Evolutionary conservation across 2,329 filamentous ascomycete genomes (phyloP).

Genomic region (Dactylellina leptospora): DNA sequence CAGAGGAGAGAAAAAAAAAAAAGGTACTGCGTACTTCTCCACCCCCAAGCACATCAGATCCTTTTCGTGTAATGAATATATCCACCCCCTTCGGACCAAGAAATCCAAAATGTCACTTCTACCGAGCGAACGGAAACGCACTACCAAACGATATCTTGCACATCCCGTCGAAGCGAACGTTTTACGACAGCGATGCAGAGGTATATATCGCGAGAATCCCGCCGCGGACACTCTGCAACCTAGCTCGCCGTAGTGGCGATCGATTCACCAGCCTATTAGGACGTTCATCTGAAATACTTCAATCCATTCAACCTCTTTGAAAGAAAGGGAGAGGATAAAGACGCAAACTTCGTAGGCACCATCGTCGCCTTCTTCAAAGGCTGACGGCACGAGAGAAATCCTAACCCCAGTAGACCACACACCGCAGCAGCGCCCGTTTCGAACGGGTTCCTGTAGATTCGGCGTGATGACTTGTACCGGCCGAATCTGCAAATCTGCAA

Average conservation of each 20-base stretch:
- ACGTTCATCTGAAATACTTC: too few species aligned
- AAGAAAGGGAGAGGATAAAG: too few species aligned
- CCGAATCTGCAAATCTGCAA: too few species aligned
- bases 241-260: neutral
- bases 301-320: too few species aligned
- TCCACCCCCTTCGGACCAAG: neutral
- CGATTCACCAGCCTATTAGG: too few species aligned
- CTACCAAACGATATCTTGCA: neutral
- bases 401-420: too few species aligned
- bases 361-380: constrained; percentile 5
- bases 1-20: neutral
- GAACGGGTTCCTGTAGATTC: neutral
- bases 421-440: too few species aligned
- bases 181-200: neutral
- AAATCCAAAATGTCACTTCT: neutral
- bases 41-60: too few species aligned
- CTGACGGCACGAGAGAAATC: neutral
- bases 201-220: neutral
- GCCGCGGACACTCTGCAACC: neutral
- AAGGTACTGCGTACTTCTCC: too few species aligned
- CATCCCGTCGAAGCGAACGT: neutral
- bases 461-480: neutral
- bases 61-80: neutral
- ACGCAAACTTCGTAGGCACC: neutral
- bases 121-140: neutral